Evolutionary conservation across 495 filamentous ascomycete species (phyloP), one percentile per base, ranked within the genome.

Genomic region (Xanthoparmelia taractica): DNA sequence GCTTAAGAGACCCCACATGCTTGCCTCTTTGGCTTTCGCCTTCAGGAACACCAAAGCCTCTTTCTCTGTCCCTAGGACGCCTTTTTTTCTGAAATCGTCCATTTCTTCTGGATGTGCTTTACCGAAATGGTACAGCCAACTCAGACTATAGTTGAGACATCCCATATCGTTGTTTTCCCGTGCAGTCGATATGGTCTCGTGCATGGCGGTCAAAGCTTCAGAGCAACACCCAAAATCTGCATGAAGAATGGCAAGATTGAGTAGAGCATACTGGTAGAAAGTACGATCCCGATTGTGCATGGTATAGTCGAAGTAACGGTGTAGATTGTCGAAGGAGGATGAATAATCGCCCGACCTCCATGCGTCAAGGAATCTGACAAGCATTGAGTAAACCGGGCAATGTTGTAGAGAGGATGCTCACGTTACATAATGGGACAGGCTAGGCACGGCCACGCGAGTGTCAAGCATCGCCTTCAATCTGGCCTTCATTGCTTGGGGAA

Each of bases 221-320:
- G 82, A 80, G 72, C 90, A 88, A 64, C 90, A 96, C 41, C 92
- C 93, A 75, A 97, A 97, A 73, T 97, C 95, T 4, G 92, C 91
- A 68, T 97, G 93, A 17, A 97, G 82, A 55, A 97, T 89, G 17
- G 91, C 92, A 31, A 96, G 79, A 70, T 96, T 96, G 66, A 98
- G 83, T n/a, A 97, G 78, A 17, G 95, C 95, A 71, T 97, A 97
- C 68, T 97, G 94, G 71, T 97, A 97, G 66, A 92, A 91, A n/a
- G 82, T 83, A 27, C 88, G 85, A 70, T 95, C 89, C 33, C 85
- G 77, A 66, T 85, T 89, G 65, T 95, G 89, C 89, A 97, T 92
- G 8, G 90, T 94, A 74, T 96, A 96, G 73, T 98, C 94, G 70
- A 96, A 98, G 73, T 96, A 97, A 45, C 91, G 87, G 72, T 98